Conservation (phyloP, 2,329 filamentous ascomycete species). For the Epichloe bromicola region DNA sequence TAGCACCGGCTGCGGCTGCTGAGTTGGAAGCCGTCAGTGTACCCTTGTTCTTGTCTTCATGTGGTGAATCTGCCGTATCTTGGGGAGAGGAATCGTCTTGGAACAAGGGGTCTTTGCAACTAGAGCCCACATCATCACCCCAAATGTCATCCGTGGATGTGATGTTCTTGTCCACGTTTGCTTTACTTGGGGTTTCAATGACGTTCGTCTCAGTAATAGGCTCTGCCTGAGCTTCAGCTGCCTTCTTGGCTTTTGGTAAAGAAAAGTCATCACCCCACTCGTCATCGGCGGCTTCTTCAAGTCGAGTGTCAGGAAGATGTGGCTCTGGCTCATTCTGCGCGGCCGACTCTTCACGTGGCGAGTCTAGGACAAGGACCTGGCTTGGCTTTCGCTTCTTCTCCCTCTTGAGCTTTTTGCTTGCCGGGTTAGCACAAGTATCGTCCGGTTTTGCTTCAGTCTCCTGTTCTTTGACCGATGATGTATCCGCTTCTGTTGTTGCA, state of each 20-base stretch:
- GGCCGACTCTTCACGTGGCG: neutral
- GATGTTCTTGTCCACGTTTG: neutral
- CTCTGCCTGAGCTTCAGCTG: conserved; percentile 2
- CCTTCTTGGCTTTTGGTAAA: conserved; percentile 11
- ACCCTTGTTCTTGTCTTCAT: neutral
- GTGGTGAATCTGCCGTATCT: neutral
- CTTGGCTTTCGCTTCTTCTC: conserved; percentile 17
- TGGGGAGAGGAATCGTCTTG: neutral
- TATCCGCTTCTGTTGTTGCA: neutral
- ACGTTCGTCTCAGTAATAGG: neutral
- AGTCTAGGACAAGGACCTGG: conserved; percentile 4
- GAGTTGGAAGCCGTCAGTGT: conserved; percentile 12
- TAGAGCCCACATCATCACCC: neutral
- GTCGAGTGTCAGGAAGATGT: neutral
- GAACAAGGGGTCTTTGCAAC: neutral
- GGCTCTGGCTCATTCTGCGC: neutral
- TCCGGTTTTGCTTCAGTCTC: conserved; percentile 12
- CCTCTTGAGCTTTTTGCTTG: conserved; percentile 15
- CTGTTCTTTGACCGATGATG: neutral
- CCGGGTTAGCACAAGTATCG: neutral
- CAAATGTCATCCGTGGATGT: neutral
- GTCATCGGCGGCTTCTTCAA: conserved; percentile 1
- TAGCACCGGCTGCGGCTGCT: conserved; percentile 10
- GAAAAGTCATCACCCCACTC: conserved; percentile 5
- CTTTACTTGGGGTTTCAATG: neutral